Evolutionary conservation across 2,329 filamentous ascomycete species (phyloP).

Genomic region (Coniella lustricola): DNA sequence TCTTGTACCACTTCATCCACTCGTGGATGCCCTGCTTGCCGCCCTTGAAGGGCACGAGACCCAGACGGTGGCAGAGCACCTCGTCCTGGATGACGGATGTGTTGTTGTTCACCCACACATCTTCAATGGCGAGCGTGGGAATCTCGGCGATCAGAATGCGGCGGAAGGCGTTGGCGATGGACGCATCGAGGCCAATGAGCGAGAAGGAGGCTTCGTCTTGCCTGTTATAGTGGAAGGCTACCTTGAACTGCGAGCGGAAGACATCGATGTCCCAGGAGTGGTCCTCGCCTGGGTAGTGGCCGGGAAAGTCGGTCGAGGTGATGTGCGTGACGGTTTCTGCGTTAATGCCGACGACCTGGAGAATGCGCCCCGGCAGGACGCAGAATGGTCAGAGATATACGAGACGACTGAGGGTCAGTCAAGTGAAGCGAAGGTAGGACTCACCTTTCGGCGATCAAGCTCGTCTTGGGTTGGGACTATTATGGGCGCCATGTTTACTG

Average conservation of each 20-base stretch:
- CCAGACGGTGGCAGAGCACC: constrained; percentile 83
- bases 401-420: not conserved
- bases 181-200: constrained; percentile 83
- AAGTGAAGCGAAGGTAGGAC: constrained; percentile 14
- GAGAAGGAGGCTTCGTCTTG: constrained; percentile 78
- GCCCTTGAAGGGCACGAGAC: constrained; percentile 83
- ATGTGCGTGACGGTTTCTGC: constrained; percentile 86
- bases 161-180: constrained; percentile 93
- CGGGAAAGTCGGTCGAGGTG: constrained; percentile 84
- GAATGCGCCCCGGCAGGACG: constrained; percentile 1
- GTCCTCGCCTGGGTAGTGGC: constrained; percentile 84
- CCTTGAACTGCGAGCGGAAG: constrained; percentile 34
- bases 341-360: constrained; percentile 76
- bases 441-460: constrained; percentile 55
- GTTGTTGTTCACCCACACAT: constrained; percentile 90
- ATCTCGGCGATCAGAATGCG: constrained; percentile 94
- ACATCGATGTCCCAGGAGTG: constrained; percentile 37
- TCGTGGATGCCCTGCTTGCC: constrained; percentile 66
- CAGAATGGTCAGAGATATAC: not conserved
- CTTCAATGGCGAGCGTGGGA: constrained; percentile 88
- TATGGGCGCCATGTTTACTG: constrained; percentile 34
- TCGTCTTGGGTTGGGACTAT: constrained; percentile 47
- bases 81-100: constrained; percentile 98
- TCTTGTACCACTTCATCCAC: constrained; percentile 76
- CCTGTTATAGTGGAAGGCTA: constrained; percentile 81